A percentile compares a stretch with the other conserved stretches of the same genome.
Conservation (phyloP, 2,329 filamentous ascomycete species). For the Cytospora piceicola region DNA sequence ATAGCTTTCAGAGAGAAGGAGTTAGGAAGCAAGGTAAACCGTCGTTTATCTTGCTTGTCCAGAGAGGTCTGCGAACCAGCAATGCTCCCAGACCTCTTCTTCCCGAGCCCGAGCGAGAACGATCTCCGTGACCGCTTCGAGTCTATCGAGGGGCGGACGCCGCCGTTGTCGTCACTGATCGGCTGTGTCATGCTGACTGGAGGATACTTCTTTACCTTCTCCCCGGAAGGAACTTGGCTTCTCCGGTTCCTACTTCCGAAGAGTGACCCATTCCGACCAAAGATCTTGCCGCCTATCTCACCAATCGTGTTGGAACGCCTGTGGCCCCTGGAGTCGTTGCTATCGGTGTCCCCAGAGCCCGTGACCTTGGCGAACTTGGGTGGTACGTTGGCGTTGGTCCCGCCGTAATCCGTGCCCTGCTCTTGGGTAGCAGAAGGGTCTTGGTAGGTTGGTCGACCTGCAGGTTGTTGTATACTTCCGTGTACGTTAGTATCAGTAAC, state of each 20-base stretch:
- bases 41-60: conserved; percentile 59
- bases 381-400: conserved; percentile 63
- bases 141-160: conserved; percentile 67
- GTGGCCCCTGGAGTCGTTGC: conserved; percentile 58
- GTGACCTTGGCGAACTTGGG: conserved; percentile 62
- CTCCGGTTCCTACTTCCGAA: conserved; percentile 67
- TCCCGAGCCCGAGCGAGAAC: conserved; percentile 69
- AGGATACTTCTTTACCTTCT: conserved; percentile 76
- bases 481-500: conserved; percentile 88
- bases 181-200: conserved; percentile 87
- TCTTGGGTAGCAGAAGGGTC: conserved; percentile 43
- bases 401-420: conserved; percentile 55
- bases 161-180: conserved; percentile 61
- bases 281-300: conserved; percentile 80
- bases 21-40: conserved; percentile 72
- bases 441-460: conserved; percentile 67
- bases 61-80: conserved; percentile 58
- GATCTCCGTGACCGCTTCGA: conserved; percentile 69
- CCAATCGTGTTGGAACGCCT: conserved; percentile 77
- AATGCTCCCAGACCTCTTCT: conserved; percentile 72
- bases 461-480: conserved; percentile 84
- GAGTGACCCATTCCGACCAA: conserved; percentile 81
- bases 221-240: conserved; percentile 48
- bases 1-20: conserved; percentile 69
- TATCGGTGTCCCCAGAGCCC: conserved; percentile 57